Base-by-base conservation (phyloP, 495 filamentous ascomycete genomes). In the Podospora australis region DNA sequence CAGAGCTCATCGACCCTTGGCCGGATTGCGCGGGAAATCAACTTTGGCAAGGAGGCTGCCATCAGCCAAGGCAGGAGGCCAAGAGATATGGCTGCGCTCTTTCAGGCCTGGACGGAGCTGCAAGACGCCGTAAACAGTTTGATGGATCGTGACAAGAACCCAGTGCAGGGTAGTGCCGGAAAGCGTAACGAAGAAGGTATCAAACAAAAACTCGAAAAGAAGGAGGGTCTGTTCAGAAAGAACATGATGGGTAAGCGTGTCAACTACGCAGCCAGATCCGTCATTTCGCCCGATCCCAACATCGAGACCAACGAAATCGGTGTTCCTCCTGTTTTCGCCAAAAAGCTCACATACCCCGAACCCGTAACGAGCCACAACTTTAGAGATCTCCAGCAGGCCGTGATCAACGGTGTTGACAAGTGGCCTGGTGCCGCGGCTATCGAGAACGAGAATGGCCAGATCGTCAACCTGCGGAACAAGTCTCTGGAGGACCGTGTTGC, bases 201-300 rank as follows among this genome's bases (percentile, higher is more conserved):
- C 66, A 99, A 97, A 68, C 94, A 99, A 60, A 85, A 88, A 58
- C 77, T 99, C 13, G 94, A 99, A 68, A 97, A 97, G 77, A 99
- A 99, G 68, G 94, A 99, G 60, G 94, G 94, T 39, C 70, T 99
- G 39, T 97, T 99, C 74, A 77, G 94, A 56, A 97, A 91, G 77
- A 95, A 99, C 71, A 97, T 99, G 91, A 99, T 99, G 94, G 94
- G 94, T 39, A 99, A 99, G 72, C 87, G 94, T 70, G 94, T 99
- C 65, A 97, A 99, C 67, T 96, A 90, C 63, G 94, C 94, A 47
- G 94, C 94, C 44, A 85, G 94, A 63, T 92, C 84, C 75, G 94
- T 99, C 56, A 99, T 99, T 53, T 96, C 91, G 23, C 92, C 94
- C 2, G 94, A 99, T 64, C 94, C 94, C 3, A 97, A 96, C 58